phyloP scores from a whole-genome alignment of 495 filamentous ascomycete species.

The Aspergillus egyptiacus region DNA sequence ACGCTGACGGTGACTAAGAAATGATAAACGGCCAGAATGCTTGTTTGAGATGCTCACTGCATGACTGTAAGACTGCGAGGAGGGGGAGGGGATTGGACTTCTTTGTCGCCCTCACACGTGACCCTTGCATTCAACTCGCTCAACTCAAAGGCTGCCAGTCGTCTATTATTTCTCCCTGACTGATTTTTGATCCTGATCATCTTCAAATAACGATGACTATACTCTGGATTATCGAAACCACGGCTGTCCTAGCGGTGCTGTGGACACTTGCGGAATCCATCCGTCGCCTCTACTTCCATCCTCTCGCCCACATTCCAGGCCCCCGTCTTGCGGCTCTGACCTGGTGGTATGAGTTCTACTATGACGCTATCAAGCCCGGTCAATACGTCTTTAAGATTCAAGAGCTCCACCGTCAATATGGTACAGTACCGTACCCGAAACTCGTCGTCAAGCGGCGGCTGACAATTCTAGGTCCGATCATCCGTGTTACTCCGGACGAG shows the following conservation, averaged over 20 bases:
- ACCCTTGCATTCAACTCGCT: no score
- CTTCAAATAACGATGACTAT: neutral
- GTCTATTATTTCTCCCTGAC: no score
- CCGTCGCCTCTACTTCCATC: conserved; percentile 34
- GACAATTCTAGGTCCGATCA: conserved; percentile 27
- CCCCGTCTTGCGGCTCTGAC: conserved; percentile 46
- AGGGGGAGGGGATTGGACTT: no score
- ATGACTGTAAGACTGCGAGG: no score
- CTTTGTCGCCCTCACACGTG: no score
- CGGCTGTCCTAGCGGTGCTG: neutral
- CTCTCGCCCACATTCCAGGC: conserved; percentile 39
- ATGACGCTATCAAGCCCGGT: conserved; percentile 30
- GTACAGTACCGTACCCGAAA: conserved; percentile 17
- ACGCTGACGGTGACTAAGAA: no score
- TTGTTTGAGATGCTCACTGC: no score
- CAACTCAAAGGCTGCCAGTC: no score
- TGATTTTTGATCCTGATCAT: no score
- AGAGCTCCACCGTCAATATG: conserved; percentile 37
- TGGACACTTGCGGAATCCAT: neutral
- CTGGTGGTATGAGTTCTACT: conserved; percentile 43
- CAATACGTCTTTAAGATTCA: conserved; percentile 32
- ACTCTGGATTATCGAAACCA: conserved; percentile 10
- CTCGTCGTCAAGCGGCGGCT: neutral
- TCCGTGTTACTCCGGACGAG: conserved; percentile 35
- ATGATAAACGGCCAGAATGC: no score